These are phyloP conservation scores for Neofusicoccum laricinum DNA, from an alignment of 2,329 filamentous ascomycete genomes.

Conservation along the genomic window DNA sequence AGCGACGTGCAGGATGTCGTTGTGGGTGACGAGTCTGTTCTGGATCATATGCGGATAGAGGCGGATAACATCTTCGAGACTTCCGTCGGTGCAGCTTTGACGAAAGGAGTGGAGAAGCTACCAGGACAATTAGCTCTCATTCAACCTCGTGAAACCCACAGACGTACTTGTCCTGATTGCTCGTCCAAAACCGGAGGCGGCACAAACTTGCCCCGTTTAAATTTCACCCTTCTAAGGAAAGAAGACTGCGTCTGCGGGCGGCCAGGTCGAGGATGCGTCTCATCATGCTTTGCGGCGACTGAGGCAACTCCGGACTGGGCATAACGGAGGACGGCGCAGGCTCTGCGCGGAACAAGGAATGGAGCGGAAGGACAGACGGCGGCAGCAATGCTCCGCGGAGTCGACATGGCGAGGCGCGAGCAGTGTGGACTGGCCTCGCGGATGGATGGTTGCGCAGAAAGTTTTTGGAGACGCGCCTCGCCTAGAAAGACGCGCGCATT, in stretches of 20 bases:
- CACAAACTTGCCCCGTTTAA: not conserved
- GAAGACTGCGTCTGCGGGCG: not conserved
- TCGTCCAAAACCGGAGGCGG: not conserved
- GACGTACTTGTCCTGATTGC: not conserved
- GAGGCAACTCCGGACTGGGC: not conserved
- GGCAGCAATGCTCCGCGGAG: constrained; percentile 22
- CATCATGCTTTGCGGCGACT: constrained; percentile 4
- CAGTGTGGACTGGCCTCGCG: not conserved
- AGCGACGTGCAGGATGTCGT: not conserved
- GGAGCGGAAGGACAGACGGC: constrained; percentile 34
- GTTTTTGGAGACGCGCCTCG: not conserved
- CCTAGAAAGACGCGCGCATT: not conserved
- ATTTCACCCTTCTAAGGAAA: not conserved
- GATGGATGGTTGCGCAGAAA: not conserved
- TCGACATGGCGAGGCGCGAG: not conserved
- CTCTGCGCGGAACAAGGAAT: constrained; percentile 29
- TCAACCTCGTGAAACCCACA: not conserved
- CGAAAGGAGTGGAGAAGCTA: constrained; percentile 2
- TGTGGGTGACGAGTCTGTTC: not conserved
- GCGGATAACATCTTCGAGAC: not conserved
- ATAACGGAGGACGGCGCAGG: not conserved
- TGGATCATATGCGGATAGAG: not conserved
- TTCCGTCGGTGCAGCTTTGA: not conserved
- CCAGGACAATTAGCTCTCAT: not conserved
- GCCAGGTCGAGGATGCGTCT: not conserved